Percentiles rank a stretch among this genome's conserved stretches.
Evolutionary conservation across 164 flowering plant species (phyloP).

Genomic region (Nelumbo lutea): DNA sequence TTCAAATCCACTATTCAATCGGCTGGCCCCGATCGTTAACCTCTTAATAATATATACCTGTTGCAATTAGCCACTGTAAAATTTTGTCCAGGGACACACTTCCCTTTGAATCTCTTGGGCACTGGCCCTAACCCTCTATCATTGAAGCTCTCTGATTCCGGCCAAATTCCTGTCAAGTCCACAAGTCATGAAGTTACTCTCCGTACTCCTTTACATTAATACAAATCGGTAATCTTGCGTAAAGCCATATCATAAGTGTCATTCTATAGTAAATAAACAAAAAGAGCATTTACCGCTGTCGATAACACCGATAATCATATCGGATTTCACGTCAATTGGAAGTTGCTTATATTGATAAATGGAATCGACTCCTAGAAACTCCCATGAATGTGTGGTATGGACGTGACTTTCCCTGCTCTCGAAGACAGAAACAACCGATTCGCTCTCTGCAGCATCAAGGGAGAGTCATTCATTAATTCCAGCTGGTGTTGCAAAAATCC

Average conservation of each 20-base stretch:
- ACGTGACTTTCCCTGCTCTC: conserved; percentile 31
- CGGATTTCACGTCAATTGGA: conserved; percentile 13
- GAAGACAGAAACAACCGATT: conserved; percentile 42
- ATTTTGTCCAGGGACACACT: conserved; percentile 32
- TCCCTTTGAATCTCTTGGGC: conserved; percentile 36
- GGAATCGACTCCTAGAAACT: conserved; percentile 32
- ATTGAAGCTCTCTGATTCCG: conserved; percentile 37
- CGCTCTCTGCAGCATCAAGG: conserved; percentile 26
- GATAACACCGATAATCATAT: conserved; percentile 42
- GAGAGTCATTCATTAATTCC: background rate
- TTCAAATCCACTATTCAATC: too few relatives aligned
- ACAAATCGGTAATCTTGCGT: too few relatives aligned
- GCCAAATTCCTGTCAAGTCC: too few relatives aligned
- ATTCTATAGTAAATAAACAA: too few relatives aligned
- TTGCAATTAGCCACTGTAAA: conserved; percentile 34
- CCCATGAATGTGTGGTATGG: conserved; percentile 59
- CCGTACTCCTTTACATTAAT: too few relatives aligned
- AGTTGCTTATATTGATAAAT: conserved; percentile 13
- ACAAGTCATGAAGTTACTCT: too few relatives aligned
- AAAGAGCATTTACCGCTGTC: conserved; percentile 34
- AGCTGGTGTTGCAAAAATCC: too few relatives aligned
- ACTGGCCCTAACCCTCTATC: conserved; percentile 10
- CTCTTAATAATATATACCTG: conserved; percentile 16
- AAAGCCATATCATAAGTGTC: too few relatives aligned
- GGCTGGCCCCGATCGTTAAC: too few relatives aligned